Base-by-base conservation (phyloP, 495 filamentous ascomycete genomes). In the Rusavskia elegans region DNA sequence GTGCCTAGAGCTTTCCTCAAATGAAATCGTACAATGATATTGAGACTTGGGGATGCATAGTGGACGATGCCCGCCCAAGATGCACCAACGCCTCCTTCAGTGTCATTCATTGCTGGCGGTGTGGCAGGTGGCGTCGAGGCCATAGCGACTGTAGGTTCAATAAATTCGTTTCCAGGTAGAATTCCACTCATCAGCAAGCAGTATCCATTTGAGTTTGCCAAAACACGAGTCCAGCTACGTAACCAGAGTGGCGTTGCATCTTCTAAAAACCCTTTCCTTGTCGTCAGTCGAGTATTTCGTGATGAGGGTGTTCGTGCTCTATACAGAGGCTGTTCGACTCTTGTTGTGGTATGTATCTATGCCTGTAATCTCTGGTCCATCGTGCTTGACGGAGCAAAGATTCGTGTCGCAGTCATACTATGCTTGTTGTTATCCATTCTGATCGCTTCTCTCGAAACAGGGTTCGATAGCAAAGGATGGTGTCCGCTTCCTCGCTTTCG, bases 171-270 rank as follows among this genome's bases (percentile, higher is more conserved):
- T n/a, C n/a, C n/a, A n/a, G n/a, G n/a, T n/a, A n/a, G n/a, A n/a
- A n/a, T 11, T 2, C 13, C 32, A 35, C 13, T 35, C 6, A 35
- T 14, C 32, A 35, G 32, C 32, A 8, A 2, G 8, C 48, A 78
- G 69, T 82, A 82, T 59, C 80, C 79, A n/a, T 79, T 83, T 56
- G 80, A 82, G 57, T 82, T 81, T 52, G 77, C 80, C 16, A 83
- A 83, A 63, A 83, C 80, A 0, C 69, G 78, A 19, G 77, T 79
- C 5, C 80, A 83, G 55, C 66, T 83, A 0, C 66, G 72, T 13
- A 62, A 70, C 17, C 63, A 72, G 42, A 64, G 68, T 38, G 67
- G 71, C 17, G 57, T 66, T 5, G 57, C 64, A 1, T 67, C 64
- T 4, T 62, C 70, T 0, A 58, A 61, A 9, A 82, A 82, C 54